Evolutionary conservation across 192 early-diverging fungal species (phyloP).

Genomic region (Dispira parvispora): DNA sequence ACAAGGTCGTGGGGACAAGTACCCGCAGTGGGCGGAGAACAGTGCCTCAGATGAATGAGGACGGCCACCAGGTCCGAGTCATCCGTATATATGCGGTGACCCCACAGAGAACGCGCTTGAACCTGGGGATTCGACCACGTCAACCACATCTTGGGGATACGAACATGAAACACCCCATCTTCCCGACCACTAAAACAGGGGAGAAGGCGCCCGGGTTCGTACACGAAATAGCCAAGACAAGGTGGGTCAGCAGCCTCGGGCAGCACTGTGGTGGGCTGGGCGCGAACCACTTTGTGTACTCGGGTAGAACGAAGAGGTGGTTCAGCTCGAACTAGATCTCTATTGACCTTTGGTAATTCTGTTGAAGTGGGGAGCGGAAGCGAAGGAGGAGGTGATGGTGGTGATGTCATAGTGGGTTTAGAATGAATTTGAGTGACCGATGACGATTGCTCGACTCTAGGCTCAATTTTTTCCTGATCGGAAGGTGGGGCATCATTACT

Average conservation of each 20-base stretch:
- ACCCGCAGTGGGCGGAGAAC: not conserved
- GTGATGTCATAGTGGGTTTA: too few relatives aligned
- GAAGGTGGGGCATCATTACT: too few relatives aligned
- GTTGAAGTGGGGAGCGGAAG: too few relatives aligned
- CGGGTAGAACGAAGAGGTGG: too few relatives aligned
- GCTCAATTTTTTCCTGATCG: too few relatives aligned
- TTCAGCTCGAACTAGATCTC: too few relatives aligned
- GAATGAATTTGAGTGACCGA: too few relatives aligned
- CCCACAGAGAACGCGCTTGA: slow-evolving; percentile 1
- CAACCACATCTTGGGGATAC: not conserved
- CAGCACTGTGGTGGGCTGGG: not conserved
- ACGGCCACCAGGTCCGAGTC: slow-evolving; percentile 11
- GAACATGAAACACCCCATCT: not conserved
- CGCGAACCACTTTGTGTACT: too few relatives aligned
- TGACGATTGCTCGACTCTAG: too few relatives aligned
- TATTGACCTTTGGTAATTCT: too few relatives aligned
- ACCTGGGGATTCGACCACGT: not conserved
- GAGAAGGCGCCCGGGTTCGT: not conserved
- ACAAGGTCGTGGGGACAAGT: slow-evolving; percentile 24
- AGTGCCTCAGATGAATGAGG: not conserved
- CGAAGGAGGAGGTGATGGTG: too few relatives aligned
- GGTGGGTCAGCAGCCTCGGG: not conserved
- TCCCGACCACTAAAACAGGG: slow-evolving; percentile 6
- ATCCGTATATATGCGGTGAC: not conserved
- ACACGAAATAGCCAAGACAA: slow-evolving; percentile 6